These are phyloP conservation scores for Turnera subulata DNA, from an alignment of 345 rosid species.

Conservation along the genomic window DNA sequence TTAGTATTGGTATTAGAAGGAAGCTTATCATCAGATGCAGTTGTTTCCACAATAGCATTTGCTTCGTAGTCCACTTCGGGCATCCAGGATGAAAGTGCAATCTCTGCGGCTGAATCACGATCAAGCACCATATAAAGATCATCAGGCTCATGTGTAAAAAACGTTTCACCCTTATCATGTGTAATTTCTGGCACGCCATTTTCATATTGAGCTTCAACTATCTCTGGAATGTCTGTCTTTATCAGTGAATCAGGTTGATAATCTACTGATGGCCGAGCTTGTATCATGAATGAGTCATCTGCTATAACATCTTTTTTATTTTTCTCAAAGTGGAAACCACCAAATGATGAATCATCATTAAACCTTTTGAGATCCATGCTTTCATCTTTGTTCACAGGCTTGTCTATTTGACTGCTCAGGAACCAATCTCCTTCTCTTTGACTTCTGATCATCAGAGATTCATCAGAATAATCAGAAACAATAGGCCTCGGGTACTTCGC, in stretches of 20 bases:
- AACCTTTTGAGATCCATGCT: conserved; percentile 41
- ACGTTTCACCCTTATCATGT: conserved; percentile 21
- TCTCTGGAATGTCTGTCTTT: conserved; percentile 60
- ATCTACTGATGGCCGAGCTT: conserved; percentile 41
- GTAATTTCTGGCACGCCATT: conserved; percentile 31
- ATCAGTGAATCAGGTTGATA: conserved; percentile 39
- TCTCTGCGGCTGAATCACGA: conserved; percentile 51
- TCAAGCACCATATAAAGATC: conserved; percentile 90
- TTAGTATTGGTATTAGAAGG: conserved; percentile 26
- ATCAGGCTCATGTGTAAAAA: conserved; percentile 60
- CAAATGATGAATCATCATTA: conserved; percentile 33
- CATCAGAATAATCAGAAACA: conserved; percentile 38
- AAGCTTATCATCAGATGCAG: conserved; percentile 25
- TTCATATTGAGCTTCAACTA: conserved; percentile 41
- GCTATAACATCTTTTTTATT: conserved; percentile 46
- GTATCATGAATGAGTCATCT: conserved; percentile 93
- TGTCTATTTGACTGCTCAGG: conserved; percentile 35
- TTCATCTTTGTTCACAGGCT: conserved; percentile 30
- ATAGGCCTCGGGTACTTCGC: conserved; percentile 26
- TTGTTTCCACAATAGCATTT: conserved; percentile 30
- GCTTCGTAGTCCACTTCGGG: conserved; percentile 71
- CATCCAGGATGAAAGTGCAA: conserved; percentile 51
- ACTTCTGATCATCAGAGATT: conserved; percentile 43
- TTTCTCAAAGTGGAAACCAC: conserved; percentile 29
- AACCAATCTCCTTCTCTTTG: conserved; percentile 76